Evolutionary conservation across 352 stramenopile species (phyloP).

Genomic region (Globisporangium sylvaticum): DNA sequence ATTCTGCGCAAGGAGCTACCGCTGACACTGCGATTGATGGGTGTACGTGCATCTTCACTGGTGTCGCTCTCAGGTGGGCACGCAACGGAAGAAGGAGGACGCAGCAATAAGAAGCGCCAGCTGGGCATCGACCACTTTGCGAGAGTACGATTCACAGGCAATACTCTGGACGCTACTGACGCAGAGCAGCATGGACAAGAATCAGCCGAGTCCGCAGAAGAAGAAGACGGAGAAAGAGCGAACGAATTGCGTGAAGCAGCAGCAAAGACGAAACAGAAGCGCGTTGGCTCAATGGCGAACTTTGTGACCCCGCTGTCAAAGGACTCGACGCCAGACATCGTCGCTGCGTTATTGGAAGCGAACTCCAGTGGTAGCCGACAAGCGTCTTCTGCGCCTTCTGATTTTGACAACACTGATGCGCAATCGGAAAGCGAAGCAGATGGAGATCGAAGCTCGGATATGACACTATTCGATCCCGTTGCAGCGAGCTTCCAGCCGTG

Average conservation of each 20-base stretch:
- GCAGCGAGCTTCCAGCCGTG: slow-evolving; percentile 32
- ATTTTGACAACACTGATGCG: background rate
- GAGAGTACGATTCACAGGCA: slow-evolving; percentile 1
- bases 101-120: slow-evolving; percentile 29
- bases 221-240: background rate
- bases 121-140: slow-evolving; percentile 43
- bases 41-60: slow-evolving; percentile 50
- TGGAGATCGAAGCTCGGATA: background rate
- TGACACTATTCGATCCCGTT: background rate
- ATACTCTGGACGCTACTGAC: background rate
- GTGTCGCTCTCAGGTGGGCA: slow-evolving; percentile 21
- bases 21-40: slow-evolving; percentile 63
- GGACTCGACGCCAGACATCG: slow-evolving; percentile 14
- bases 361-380: slow-evolving; percentile 1
- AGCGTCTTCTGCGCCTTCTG: background rate
- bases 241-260: background rate
- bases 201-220: slow-evolving; percentile 3
- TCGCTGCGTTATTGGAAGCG: slow-evolving; percentile 20
- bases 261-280: background rate
- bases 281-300: slow-evolving; percentile 10
- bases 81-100: slow-evolving; percentile 17
- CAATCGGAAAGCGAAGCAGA: background rate
- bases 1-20: slow-evolving; percentile 61
- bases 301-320: slow-evolving; percentile 12
- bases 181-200: background rate